A percentile compares a stretch with the other conserved stretches of the same genome.
Conservation (phyloP, 2,329 filamentous ascomycete genomes). For the Pseudogymnoascus sp. region DNA sequence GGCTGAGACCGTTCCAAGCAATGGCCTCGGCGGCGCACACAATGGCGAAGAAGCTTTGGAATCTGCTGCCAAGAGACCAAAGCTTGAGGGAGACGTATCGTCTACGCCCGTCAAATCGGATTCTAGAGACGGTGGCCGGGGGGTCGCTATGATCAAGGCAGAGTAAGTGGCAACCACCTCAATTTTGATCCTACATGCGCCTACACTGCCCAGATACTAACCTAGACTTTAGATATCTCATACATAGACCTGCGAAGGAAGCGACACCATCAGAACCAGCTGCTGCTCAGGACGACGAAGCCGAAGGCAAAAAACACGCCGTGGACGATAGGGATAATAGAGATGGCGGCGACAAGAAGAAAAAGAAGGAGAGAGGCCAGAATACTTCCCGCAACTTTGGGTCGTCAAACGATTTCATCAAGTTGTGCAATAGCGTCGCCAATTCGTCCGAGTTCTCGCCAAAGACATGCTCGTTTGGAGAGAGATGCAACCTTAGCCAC, state of each 20-base stretch:
- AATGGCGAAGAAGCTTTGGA: conserved; percentile 19
- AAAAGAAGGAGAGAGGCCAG: conserved; percentile 63
- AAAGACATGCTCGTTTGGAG: conserved; percentile 66
- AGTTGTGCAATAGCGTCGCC: conserved; percentile 69
- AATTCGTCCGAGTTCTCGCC: conserved; percentile 76
- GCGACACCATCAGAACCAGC: conserved; percentile 9
- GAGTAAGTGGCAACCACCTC: conserved; percentile 23
- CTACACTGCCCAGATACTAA: conserved; percentile 9
- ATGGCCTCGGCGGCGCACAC: neutral
- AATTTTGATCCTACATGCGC: neutral
- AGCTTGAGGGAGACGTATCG: conserved; percentile 35
- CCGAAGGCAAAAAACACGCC: conserved; percentile 45
- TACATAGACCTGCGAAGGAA: conserved; percentile 19
- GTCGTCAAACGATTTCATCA: conserved; percentile 67
- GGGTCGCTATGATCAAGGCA: conserved; percentile 27
- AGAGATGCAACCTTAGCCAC: conserved; percentile 75
- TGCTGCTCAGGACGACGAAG: conserved; percentile 45
- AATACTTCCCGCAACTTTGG: conserved; percentile 81
- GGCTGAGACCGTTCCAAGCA: conserved; percentile 1
- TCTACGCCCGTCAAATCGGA: neutral
- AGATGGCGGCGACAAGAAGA: conserved; percentile 36
- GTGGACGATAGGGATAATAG: conserved; percentile 32
- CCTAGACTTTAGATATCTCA: conserved; percentile 23
- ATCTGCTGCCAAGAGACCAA: conserved; percentile 54
- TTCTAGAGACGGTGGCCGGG: conserved; percentile 24